A percentile compares a stretch with the other conserved stretches of the same genome.
Evolutionary conservation across 1,284 basidiomycete species (phyloP).

Genomic region (Ganoderma resinaceum): DNA sequence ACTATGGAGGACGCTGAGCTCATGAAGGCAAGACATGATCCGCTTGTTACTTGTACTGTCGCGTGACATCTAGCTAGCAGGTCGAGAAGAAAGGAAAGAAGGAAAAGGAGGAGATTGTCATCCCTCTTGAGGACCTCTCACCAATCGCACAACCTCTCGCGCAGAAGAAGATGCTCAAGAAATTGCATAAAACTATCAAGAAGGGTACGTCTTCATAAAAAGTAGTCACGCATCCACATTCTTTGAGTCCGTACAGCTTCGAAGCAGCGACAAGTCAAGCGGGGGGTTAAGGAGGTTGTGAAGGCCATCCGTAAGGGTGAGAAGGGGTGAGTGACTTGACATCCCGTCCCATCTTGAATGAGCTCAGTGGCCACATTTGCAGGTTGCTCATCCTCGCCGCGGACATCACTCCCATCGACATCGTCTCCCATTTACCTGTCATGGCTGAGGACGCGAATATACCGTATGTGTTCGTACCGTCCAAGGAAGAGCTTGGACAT

Average conservation of each 20-base stretch:
- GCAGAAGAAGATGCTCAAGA: slow-evolving; percentile 91
- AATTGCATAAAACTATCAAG: slow-evolving; percentile 92
- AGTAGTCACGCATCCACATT: background rate
- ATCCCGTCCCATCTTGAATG: slow-evolving; percentile 1
- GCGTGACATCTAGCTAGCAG: slow-evolving; percentile 37
- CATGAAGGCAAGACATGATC: slow-evolving; percentile 46
- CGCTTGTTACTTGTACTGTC: background rate
- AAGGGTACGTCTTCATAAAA: slow-evolving; percentile 63
- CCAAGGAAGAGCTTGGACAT: slow-evolving; percentile 94
- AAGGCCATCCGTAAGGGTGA: slow-evolving; percentile 96
- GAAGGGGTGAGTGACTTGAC: slow-evolving; percentile 74
- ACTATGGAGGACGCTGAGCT: slow-evolving; percentile 58
- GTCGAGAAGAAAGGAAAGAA: slow-evolving; percentile 62
- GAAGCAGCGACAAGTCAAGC: slow-evolving; percentile 91
- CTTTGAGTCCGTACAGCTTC: slow-evolving; percentile 63
- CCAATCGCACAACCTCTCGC: slow-evolving; percentile 92
- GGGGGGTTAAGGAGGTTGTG: slow-evolving; percentile 96
- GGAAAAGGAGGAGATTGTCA: slow-evolving; percentile 65
- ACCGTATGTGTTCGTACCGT: slow-evolving; percentile 89
- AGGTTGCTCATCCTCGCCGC: slow-evolving; percentile 93
- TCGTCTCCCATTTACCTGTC: slow-evolving; percentile 95
- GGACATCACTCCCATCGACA: slow-evolving; percentile 98
- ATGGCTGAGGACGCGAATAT: slow-evolving; percentile 95
- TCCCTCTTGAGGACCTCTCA: slow-evolving; percentile 83
- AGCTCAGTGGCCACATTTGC: slow-evolving; percentile 19